phyloP scores from a whole-genome alignment of 2,329 filamentous ascomycete species.

The Fusarium sp. region DNA sequence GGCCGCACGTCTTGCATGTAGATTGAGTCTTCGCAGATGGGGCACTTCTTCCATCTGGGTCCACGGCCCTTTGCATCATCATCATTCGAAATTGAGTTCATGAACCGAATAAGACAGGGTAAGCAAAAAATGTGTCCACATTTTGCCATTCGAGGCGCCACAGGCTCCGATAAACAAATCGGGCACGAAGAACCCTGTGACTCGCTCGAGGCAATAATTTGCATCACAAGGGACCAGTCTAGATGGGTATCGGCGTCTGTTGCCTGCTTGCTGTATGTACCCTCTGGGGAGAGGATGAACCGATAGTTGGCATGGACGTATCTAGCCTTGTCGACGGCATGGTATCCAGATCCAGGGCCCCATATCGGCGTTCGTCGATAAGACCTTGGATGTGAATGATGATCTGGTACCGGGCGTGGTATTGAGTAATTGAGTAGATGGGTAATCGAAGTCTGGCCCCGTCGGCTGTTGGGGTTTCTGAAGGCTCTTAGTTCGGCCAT shows the following conservation, averaged over 20 bases:
- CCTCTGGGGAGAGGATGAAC: slow-evolving; percentile 88
- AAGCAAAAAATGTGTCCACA: slow-evolving; percentile 98
- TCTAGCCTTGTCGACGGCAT: slow-evolving; percentile 89
- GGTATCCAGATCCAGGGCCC: slow-evolving; percentile 88
- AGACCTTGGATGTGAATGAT: slow-evolving; percentile 62
- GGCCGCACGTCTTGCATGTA: slow-evolving; percentile 90
- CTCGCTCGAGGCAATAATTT: slow-evolving; percentile 88
- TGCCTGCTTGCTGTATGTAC: slow-evolving; percentile 81
- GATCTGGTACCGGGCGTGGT: slow-evolving; percentile 73
- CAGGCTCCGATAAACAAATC: slow-evolving; percentile 91
- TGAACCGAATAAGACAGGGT: slow-evolving; percentile 91
- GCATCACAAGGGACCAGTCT: slow-evolving; percentile 89
- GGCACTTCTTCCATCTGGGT: slow-evolving; percentile 90
- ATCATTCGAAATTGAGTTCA: slow-evolving; percentile 81
- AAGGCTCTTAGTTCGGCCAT: slow-evolving; percentile 79
- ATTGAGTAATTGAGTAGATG: slow-evolving; percentile 93
- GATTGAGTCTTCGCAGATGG: slow-evolving; percentile 93
- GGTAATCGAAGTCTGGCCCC: slow-evolving; percentile 96
- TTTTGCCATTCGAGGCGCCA: slow-evolving; percentile 94
- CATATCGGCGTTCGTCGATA: slow-evolving; percentile 79
- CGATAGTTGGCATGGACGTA: slow-evolving; percentile 96
- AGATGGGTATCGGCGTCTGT: slow-evolving; percentile 87
- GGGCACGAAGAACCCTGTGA: slow-evolving; percentile 91
- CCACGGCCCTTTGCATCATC: slow-evolving; percentile 76
- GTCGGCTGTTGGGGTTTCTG: slow-evolving; percentile 70